Base-by-base conservation (phyloP, 305 asterid genomes). In the Galium porrigens region DNA sequence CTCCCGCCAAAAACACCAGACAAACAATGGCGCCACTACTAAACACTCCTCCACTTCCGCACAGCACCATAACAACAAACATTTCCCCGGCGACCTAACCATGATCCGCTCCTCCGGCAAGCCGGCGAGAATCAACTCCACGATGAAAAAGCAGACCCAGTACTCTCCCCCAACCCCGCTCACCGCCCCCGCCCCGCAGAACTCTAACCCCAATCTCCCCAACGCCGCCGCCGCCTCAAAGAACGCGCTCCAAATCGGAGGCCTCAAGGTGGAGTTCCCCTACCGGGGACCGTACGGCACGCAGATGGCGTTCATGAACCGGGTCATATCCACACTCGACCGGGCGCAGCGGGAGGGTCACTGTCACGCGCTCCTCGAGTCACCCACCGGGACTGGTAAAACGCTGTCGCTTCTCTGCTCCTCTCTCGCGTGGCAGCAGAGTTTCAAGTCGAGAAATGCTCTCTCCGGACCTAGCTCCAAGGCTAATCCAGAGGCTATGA, bases 311-410 rank as follows among this genome's bases (percentile, higher is more conserved):
- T 91, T 79, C 77, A 91, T 91, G 96, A 85, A 81, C 63, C 79
- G 95, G 56, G 94, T 91, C 20, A 88, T 91, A 36, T 80, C 92
- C 15, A 91, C 96, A 2, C 84, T 91, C 42, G 95, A 91, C 54
- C 80, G 94, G 46, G 77, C 95, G 1, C 72, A 64, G 71, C 76
- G 84, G 29, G 98, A 91, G 0, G 89, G 94, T 7, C 84, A 73
- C 60, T 79, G 83, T 70, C 94, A 91, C 75, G 96, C 98, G 70
- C 79, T 91, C 71, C 96, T 91, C 20, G 96, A 91, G 68, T 91
- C 96, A 14, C 98, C 98, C 1, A 91, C 98, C 8, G 98, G 98
- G 20, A 91, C 98, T 0, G 98, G 98, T 17, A 91, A 91, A 66
- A 76, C 98, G 2, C 85, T 88, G 2, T 88, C 98, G 37, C 83